Evolutionary conservation across 2,329 filamentous ascomycete genomes (phyloP).

Genomic region (Aaosphaeria pasadenensis): DNA sequence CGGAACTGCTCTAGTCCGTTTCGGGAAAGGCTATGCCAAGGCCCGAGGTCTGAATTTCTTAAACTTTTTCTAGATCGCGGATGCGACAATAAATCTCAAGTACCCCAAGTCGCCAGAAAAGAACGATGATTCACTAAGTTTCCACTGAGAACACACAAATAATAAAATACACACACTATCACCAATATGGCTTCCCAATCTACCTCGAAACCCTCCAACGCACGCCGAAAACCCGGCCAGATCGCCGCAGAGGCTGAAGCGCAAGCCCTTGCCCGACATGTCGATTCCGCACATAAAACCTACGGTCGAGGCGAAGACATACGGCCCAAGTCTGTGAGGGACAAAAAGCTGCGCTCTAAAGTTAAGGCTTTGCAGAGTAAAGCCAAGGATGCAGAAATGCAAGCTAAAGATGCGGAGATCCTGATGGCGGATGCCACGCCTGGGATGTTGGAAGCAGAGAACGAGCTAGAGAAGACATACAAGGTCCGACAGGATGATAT

Average conservation of each 20-base stretch:
- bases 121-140: too few species aligned
- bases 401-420: conserved; percentile 94
- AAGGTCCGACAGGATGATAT: conserved; percentile 90
- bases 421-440: conserved; percentile 74
- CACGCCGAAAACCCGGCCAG: conserved; percentile 20
- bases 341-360: conserved; percentile 86
- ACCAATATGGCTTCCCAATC: not conserved
- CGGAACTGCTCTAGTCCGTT: too few species aligned
- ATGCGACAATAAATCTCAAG: too few species aligned
- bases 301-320: conserved; percentile 85
- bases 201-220: conserved; percentile 13
- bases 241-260: conserved; percentile 26
- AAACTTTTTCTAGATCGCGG: too few species aligned
- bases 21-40: too few species aligned
- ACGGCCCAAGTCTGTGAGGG: conserved; percentile 68
- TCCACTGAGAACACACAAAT: too few species aligned
- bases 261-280: conserved; percentile 28
- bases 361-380: conserved; percentile 76
- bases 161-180: too few species aligned
- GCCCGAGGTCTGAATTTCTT: too few species aligned
- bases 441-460: conserved; percentile 86
- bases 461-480: conserved; percentile 86
- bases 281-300: conserved; percentile 58
- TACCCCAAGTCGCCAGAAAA: too few species aligned
- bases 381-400: conserved; percentile 74